Evolutionary conservation across 2,329 filamentous ascomycete genomes (phyloP), one percentile per base, ranked within the genome.

Genomic region (Apiospora koreana): DNA sequence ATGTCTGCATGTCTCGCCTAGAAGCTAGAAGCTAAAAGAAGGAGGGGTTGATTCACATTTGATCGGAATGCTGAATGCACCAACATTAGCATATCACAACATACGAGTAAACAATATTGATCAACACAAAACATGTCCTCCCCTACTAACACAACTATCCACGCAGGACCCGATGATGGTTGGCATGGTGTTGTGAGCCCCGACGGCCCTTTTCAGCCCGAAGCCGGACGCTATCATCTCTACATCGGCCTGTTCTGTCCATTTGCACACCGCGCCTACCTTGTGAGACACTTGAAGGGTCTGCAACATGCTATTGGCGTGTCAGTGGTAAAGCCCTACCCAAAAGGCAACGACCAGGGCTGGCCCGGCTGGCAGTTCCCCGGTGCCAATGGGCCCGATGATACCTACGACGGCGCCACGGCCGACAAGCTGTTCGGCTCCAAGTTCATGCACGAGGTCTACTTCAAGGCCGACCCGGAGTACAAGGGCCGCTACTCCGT

Each of bases 281-380:
- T 91, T 14, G 82, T 88, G 10, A 83, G 88, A 6, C 83, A 89
- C 66, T 81, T 91, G 66, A 89, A 90, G 75, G 86, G 87, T 43
- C 83, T 92, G 2, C 81, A 86, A 43, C 78, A 84, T 14, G 80
- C 87, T 45, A 86, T 91, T 58, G 82, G 85, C 7, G 75, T 90
- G 25, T 89, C 87, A 1, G 81, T 91, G 4, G 89, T 92, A 1
- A 87, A 87, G 73, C 86, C 90, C 0, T 92, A 92, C 72, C 91
- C 91, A 0, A 93, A 92, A 76, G 89, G 89, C 67, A 85, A 90
- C 73, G 83, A 86, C 23, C 85, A 86, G 9, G 89, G 90, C 43
- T 91, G 88, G 87, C 87, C 88, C 0, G 89, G 88, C 18, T 91
- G 88, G 88, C 82, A 83, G 41, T 92, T 92, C 74, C 86, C 88